Base-by-base conservation (phyloP, 495 filamentous ascomycete genomes). In the Aspergillus funiculosus region DNA sequence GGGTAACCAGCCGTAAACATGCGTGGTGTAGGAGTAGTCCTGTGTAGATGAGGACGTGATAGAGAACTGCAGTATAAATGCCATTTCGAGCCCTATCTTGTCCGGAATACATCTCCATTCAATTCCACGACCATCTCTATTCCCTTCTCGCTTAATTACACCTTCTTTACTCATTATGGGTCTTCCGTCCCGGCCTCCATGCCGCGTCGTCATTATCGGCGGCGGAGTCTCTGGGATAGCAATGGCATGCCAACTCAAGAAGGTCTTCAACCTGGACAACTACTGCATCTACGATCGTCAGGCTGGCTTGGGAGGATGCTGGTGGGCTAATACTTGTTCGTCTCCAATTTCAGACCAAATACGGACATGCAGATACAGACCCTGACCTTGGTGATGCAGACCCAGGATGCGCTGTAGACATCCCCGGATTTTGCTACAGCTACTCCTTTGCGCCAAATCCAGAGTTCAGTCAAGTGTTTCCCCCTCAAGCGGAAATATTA, bases 401-500 rank as follows among this genome's bases (percentile, higher is more conserved):
- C 51, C 56, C 56, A 2, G 59, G 56, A 27, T 56, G 52, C 25
- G 58, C 52, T 20, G 60, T 58, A 2, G 60, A 63, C 36, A 57
- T 60, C 35, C 60, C 60, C 3, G 57, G 52, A 15, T 43, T 57
- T 20, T 48, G 48, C 15, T 63, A 63, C 43, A 56, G 50, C 26
- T 52, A 58, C 7, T 63, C 60, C 8, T 63, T 60, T 39, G 55
- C 56, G 15, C 55, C 54, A 10, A 57, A 63, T 37, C 47, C 55
- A 15, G 43, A 52, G 15, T 60, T 63, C 29, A 52, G 52, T 2
- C 47, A 49, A 15, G 15, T 53, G 11, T 63, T 60, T 32, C 60
- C 60, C 10, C 34, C 47, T 1, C 47, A 50, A n/a, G 9, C 30
- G 10, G 47, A 50, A 22, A 50, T 50, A 22, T 24, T 50, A 8